phyloP scores from a whole-genome alignment of 2,329 filamentous ascomycete species.

The Monosporascus sp. region DNA sequence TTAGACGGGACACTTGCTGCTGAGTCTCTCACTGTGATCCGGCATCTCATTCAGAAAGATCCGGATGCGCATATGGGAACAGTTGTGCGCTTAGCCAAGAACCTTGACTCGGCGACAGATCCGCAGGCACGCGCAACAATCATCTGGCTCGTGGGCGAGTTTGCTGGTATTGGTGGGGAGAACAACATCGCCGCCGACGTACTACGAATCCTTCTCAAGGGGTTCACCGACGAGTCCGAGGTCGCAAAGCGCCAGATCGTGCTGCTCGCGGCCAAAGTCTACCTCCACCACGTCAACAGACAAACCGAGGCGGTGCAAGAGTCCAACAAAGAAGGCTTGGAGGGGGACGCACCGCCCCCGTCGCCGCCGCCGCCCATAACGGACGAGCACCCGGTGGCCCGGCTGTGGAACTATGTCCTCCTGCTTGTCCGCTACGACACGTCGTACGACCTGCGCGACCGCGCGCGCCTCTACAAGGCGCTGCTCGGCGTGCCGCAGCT shows the following conservation, averaged over 20 bases:
- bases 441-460: constrained; percentile 91
- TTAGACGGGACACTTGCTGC: constrained; percentile 83
- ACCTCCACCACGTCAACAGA: constrained; percentile 78
- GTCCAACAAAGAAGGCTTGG: constrained; percentile 3
- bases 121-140: constrained; percentile 89
- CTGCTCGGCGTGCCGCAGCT: constrained; percentile 80
- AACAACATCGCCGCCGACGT: constrained; percentile 93
- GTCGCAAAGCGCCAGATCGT: constrained; percentile 87
- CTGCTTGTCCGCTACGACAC: constrained; percentile 87
- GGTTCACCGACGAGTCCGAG: constrained; percentile 79
- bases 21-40: constrained; percentile 89
- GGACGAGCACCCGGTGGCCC: constrained; percentile 62
- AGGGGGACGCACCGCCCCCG: constrained; percentile 14
- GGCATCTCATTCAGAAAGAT: constrained; percentile 90
- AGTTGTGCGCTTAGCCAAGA: constrained; percentile 82
- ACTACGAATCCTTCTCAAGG: constrained; percentile 78
- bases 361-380: constrained; percentile 28
- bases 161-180: constrained; percentile 70
- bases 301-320: constrained; percentile 37
- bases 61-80: constrained; percentile 76
- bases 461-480: constrained; percentile 80
- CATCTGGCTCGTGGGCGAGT: constrained; percentile 96
- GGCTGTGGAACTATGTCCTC: constrained; percentile 80
- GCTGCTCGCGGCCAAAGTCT: constrained; percentile 91
- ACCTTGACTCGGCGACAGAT: constrained; percentile 82